phyloP scores from a whole-genome alignment of 1,284 basidiomycete genomes.

The Sparassis latifolia region DNA sequence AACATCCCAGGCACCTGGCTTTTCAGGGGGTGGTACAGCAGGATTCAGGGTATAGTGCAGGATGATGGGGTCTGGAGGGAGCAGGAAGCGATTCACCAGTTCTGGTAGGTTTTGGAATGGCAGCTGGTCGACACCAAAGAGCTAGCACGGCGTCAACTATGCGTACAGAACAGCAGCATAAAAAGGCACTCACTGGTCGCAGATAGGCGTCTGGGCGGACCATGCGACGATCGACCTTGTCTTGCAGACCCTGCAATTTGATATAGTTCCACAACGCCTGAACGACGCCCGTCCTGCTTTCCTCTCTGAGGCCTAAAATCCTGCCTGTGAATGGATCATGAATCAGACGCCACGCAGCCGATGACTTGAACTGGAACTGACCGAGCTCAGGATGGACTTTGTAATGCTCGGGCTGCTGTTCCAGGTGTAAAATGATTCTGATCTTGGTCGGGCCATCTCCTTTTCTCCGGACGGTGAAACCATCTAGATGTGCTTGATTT shows the following conservation, averaged over 20 bases:
- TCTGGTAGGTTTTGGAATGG: slow-evolving; percentile 84
- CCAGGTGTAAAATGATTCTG: slow-evolving; percentile 76
- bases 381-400: slow-evolving; percentile 77
- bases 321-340: slow-evolving; percentile 30
- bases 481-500: slow-evolving; percentile 68
- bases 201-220: slow-evolving; percentile 76
- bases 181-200: slow-evolving; percentile 39
- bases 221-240: slow-evolving; percentile 80
- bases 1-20: slow-evolving; percentile 77
- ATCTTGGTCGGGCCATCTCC: slow-evolving; percentile 77
- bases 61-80: slow-evolving; percentile 77
- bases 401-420: slow-evolving; percentile 85
- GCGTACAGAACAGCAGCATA: not conserved
- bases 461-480: slow-evolving; percentile 82
- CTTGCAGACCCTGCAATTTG: slow-evolving; percentile 82
- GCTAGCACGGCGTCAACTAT: slow-evolving; percentile 31
- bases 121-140: slow-evolving; percentile 61
- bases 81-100: slow-evolving; percentile 74
- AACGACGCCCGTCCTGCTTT: slow-evolving; percentile 78
- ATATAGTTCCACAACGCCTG: slow-evolving; percentile 91
- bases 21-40: slow-evolving; percentile 47
- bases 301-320: slow-evolving; percentile 80
- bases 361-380: slow-evolving; percentile 20
- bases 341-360: not conserved
- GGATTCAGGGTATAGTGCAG: slow-evolving; percentile 77